Evolutionary conservation across 768 basidiomycete species (phyloP), one percentile per base, ranked within the genome.

Genomic region (Boletus vermiculosoides): DNA sequence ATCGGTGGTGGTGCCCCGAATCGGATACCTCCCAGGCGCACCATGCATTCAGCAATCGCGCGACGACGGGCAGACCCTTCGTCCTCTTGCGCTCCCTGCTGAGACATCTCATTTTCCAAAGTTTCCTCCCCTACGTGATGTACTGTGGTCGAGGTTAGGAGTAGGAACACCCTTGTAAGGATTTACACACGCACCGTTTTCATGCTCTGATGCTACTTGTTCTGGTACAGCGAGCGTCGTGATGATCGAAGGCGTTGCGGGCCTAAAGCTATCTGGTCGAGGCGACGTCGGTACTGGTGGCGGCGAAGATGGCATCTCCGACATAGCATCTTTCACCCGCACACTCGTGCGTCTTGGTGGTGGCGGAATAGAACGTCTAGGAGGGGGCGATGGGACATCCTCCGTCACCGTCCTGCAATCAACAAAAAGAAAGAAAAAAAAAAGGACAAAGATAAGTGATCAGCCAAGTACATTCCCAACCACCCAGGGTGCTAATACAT

Each of bases 1-100:
- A 69, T 71, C 11, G 65, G 58, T 1, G 85, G 83, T 16, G 87
- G 87, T 44, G 80, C 84, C 1, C 92, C 92, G 61, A 94, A 88
- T 59, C 82, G 83, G 67, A 96, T 86, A 4, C 90, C 92, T 16
- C 94, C 92, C 0, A 97, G 77, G 65, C 86, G 92, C 1, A 94
- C 94, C 94, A 97, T 95, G n/a, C 94, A 82, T 56, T 96, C 93
- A 1, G 94, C 92, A 37, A 97, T 90, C 2, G 89, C 89, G 31
- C 78, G 79, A 23, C 86, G 81, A 47, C 86, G 78, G 2, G 71
- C 73, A 23, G 83, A 79, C 54, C 82, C 82, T 1, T 75, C 75
- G 50, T 81, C 78, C 56, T 77, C 77, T n/a, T 61, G 65, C 8
- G 60, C 57, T 4, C 61, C 57, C 2, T 61, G 61, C 22, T 58